These are phyloP conservation scores for Bipolaris gigantea DNA, from an alignment of 2,329 filamentous ascomycete genomes.

Conservation along the genomic window DNA sequence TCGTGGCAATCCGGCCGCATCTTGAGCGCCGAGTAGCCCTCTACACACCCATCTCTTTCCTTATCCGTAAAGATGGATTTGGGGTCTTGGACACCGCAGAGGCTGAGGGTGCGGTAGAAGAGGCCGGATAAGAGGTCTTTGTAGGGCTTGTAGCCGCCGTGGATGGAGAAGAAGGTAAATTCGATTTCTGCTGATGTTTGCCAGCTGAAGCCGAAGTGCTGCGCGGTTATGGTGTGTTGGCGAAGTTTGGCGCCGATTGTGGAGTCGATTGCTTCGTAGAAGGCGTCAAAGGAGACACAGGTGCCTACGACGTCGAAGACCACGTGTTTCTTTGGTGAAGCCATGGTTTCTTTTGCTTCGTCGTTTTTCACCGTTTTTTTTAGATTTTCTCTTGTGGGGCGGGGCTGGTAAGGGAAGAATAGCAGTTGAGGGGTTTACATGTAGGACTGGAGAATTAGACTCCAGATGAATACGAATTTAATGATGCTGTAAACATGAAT, in stretches of 20 bases:
- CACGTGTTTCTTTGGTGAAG: conserved; percentile 9
- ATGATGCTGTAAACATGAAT: too few relatives aligned
- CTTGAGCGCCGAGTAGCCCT: conserved; percentile 11
- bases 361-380: too few relatives aligned
- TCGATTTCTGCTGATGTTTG: conserved; percentile 19
- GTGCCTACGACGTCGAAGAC: conserved; percentile 18
- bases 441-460: too few relatives aligned
- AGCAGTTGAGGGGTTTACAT: too few relatives aligned
- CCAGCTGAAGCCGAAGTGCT: conserved; percentile 19
- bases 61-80: conserved; percentile 5
- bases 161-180: conserved; percentile 19
- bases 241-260: conserved; percentile 12
- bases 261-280: conserved; percentile 14
- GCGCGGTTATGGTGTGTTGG: conserved; percentile 6
- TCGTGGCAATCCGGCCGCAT: conserved; percentile 7
- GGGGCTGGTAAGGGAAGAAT: too few relatives aligned
- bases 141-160: conserved; percentile 12
- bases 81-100: conserved; percentile 10
- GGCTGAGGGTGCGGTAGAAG: conserved; percentile 15
- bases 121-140: conserved; percentile 11
- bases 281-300: conserved; percentile 17
- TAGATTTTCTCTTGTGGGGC: too few relatives aligned
- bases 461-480: too few relatives aligned
- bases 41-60: conserved; percentile 13
- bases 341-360: neutral